Conservation (phyloP, 2,329 filamentous ascomycete genomes). For the Fusarium nanum region DNA sequence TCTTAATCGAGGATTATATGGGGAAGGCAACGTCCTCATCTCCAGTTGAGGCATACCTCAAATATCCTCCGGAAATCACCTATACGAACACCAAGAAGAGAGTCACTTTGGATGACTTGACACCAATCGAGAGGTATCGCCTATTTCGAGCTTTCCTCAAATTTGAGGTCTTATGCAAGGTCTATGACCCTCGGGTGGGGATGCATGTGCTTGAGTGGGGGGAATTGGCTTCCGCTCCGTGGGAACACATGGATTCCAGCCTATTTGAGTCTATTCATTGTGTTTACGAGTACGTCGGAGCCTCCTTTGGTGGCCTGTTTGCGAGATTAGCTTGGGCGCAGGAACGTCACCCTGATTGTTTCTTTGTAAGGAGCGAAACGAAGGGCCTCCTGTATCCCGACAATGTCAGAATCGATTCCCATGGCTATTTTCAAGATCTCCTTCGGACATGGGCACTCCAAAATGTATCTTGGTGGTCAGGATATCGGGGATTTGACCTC, state of each 20-base stretch:
- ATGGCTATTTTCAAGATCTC: too few relatives aligned
- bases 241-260: not conserved
- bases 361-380: too few relatives aligned
- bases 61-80: conserved; percentile 7
- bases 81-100: not conserved
- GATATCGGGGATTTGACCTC: too few relatives aligned
- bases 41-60: conserved; percentile 4
- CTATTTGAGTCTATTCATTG: not conserved
- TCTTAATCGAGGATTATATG: conserved; percentile 33
- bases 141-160: not conserved
- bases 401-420: too few relatives aligned
- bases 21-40: conserved; percentile 18
- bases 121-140: not conserved
- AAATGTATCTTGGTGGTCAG: too few relatives aligned
- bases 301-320: not conserved
- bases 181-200: not conserved
- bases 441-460: too few relatives aligned
- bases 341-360: too few relatives aligned
- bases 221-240: too few relatives aligned
- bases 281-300: not conserved
- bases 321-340: too few relatives aligned
- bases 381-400: too few relatives aligned
- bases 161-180: not conserved
- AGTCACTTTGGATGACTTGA: not conserved
- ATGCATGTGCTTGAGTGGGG: too few relatives aligned